Evolutionary conservation across 305 asterid genomes (phyloP).

Genomic region (Fraxinus floribunda): DNA sequence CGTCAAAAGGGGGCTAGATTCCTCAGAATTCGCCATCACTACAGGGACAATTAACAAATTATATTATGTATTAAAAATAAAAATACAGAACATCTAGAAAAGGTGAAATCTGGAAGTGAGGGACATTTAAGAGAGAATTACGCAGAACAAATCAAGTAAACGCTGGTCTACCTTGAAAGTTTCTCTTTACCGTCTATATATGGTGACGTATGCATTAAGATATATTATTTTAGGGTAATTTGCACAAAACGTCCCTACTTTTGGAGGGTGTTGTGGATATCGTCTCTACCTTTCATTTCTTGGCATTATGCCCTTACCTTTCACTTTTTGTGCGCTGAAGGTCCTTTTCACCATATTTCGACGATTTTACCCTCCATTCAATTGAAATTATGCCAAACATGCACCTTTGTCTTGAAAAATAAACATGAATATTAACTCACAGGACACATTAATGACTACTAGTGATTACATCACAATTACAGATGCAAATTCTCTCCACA

Average conservation of each 20-base stretch:
- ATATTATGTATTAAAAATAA: background rate
- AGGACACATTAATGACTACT: background rate
- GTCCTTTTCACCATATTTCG: no score
- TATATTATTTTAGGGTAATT: background rate
- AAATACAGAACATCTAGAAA: background rate
- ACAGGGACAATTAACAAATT: background rate
- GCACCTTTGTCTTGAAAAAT: background rate
- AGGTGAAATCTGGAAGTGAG: background rate
- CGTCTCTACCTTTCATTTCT: no score
- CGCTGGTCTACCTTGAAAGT: background rate
- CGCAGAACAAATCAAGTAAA: background rate
- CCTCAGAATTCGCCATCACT: slow-evolving; percentile 56
- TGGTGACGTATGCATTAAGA: background rate
- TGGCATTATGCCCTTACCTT: no score
- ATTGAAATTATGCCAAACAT: background rate
- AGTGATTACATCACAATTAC: background rate
- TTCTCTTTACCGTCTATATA: background rate
- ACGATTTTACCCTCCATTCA: no score
- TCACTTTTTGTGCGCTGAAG: no score
- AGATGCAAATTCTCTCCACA: background rate
- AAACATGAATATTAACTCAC: background rate
- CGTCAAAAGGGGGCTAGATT: slow-evolving; percentile 65
- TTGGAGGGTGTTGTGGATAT: no score
- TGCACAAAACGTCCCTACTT: no score
- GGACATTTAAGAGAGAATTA: background rate